Conservation (phyloP, 495 filamentous ascomycete species). For the Tuber calosporum region DNA sequence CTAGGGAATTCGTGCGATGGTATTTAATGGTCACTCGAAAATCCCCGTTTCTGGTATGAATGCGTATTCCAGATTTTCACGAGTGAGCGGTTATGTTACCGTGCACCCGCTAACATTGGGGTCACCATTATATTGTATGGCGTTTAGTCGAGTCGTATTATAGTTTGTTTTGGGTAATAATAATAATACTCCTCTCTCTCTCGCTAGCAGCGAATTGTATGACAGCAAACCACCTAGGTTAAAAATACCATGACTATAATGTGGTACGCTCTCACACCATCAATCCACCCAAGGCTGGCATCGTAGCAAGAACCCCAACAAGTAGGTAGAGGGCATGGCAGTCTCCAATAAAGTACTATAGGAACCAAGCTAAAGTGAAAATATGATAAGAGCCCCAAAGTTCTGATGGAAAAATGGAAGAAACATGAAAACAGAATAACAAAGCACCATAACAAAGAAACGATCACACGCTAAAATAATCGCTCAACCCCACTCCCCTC, state of each 20-base stretch:
- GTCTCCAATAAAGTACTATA: constrained; percentile 2
- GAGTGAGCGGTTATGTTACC: background rate
- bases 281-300: constrained; percentile 11
- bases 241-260: too few relatives aligned
- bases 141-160: background rate
- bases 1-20: too few relatives aligned
- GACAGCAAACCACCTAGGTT: too few relatives aligned
- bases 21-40: too few relatives aligned
- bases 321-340: background rate
- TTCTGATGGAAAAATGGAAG: background rate
- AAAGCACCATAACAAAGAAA: background rate
- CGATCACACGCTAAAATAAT: background rate
- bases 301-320: constrained; percentile 70
- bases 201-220: too few relatives aligned
- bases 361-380: background rate
- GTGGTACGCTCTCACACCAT: background rate
- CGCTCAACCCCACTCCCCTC: background rate
- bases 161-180: background rate
- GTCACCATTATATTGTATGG: background rate
- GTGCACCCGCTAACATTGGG: too few relatives aligned
- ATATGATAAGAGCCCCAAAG: background rate
- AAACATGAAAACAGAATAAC: background rate
- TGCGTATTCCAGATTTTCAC: background rate
- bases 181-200: background rate
- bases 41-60: too few relatives aligned